These are phyloP conservation scores for Raddia guianensis DNA, from an alignment of 176 grass and related monocot species.

Conservation along the genomic window DNA sequence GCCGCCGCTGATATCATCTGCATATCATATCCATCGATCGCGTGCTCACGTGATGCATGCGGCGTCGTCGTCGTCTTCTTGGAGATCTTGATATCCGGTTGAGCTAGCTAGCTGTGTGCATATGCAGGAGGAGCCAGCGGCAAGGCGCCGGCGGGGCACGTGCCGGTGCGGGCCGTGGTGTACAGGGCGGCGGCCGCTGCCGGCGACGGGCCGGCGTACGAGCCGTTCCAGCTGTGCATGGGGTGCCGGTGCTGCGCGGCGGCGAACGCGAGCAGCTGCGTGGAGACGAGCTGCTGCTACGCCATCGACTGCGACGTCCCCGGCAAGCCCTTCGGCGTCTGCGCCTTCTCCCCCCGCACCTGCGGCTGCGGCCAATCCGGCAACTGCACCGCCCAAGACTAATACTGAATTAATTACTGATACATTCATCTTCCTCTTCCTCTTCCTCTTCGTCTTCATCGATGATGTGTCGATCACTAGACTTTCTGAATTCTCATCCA, in stretches of 20 bases:
- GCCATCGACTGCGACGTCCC: conserved; percentile 83
- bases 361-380: conserved; percentile 56
- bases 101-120: too few species aligned
- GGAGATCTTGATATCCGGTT: not conserved
- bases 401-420: too few species aligned
- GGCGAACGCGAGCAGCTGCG: conserved; percentile 52
- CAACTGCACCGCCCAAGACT: conserved; percentile 34
- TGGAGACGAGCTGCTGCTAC: conserved; percentile 72
- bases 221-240: conserved; percentile 77
- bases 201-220: not conserved
- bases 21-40: too few species aligned
- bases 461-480: too few species aligned
- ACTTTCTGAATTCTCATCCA: too few species aligned
- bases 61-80: too few species aligned
- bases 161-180: conserved; percentile 32
- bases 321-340: conserved; percentile 83
- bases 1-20: too few species aligned
- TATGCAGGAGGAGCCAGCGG: too few species aligned
- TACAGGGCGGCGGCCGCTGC: not conserved
- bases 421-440: too few species aligned
- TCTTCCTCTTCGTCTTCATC: too few species aligned
- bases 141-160: not conserved
- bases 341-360: conserved; percentile 65
- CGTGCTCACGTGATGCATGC: too few species aligned
- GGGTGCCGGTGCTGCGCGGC: conserved; percentile 67